These are phyloP conservation scores for Vanilla planifolia DNA, from an alignment of 106 monocot genomes.

Conservation along the genomic window DNA sequence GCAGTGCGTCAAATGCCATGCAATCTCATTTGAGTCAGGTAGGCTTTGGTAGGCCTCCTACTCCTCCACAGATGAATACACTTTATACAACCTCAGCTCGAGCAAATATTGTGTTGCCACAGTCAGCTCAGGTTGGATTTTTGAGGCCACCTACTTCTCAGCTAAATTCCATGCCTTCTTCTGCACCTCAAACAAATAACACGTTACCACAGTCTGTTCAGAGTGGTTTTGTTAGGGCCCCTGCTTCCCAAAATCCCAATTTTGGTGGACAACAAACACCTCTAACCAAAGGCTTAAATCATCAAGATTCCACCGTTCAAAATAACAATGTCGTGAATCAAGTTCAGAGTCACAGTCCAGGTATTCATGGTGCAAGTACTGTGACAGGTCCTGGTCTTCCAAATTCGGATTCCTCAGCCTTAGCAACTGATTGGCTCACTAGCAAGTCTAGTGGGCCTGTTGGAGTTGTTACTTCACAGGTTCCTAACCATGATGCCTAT, in stretches of 20 bases:
- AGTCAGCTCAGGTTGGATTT: background rate
- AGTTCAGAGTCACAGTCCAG: constrained; percentile 34
- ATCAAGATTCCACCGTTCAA: constrained; percentile 23
- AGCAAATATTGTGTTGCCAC: background rate
- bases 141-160: constrained; percentile 34
- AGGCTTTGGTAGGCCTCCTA: constrained; percentile 20
- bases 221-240: background rate
- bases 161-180: constrained; percentile 19
- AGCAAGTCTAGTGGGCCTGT: constrained; percentile 25
- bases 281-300: constrained; percentile 41
- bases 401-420: constrained; percentile 22
- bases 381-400: constrained; percentile 20
- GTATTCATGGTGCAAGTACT: constrained; percentile 13
- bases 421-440: constrained; percentile 51
- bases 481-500: constrained; percentile 9
- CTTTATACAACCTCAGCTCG: constrained; percentile 18
- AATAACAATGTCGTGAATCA: constrained; percentile 26
- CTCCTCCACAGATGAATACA: constrained; percentile 61
- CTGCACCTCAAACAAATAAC: constrained; percentile 11
- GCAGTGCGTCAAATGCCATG: constrained; percentile 1
- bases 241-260: constrained; percentile 34
- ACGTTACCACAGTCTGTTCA: background rate
- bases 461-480: constrained; percentile 17
- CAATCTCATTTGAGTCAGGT: constrained; percentile 3
- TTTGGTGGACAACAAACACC: constrained; percentile 31